phyloP scores from a whole-genome alignment of 192 early-diverging fungal species.

The Obelidium mucronatum region DNA sequence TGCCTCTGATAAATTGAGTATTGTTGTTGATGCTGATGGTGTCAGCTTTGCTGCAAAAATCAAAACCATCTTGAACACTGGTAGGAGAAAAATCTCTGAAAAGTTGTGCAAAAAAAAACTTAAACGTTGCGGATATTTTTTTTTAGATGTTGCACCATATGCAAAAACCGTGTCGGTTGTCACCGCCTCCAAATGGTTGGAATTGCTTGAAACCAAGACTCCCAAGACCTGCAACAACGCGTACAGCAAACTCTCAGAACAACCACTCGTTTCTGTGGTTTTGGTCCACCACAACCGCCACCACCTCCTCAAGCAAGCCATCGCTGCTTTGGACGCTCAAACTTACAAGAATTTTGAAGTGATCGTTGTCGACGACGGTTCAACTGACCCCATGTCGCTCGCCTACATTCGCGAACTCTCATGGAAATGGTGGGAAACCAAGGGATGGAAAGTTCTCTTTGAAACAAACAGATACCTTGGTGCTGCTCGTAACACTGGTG shows the following conservation, averaged over 20 bases:
- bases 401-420: slow-evolving; percentile 44
- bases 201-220: neutral
- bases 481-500: slow-evolving; percentile 51
- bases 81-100: too few relatives aligned
- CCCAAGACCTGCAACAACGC: slow-evolving; percentile 8
- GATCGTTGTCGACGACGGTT: slow-evolving; percentile 52
- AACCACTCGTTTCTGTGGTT: slow-evolving; percentile 49
- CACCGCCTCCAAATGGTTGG: slow-evolving; percentile 21
- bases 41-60: slow-evolving; percentile 20
- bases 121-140: too few relatives aligned
- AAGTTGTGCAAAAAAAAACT: too few relatives aligned
- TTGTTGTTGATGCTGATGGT: slow-evolving; percentile 18
- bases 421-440: slow-evolving; percentile 49
- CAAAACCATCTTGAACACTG: slow-evolving; percentile 3
- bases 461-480: slow-evolving; percentile 54
- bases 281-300: slow-evolving; percentile 51
- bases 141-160: neutral
- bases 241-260: slow-evolving; percentile 29
- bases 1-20: slow-evolving; percentile 15
- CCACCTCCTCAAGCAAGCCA: slow-evolving; percentile 48
- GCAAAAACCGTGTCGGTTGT: neutral
- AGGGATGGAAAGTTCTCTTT: slow-evolving; percentile 48
- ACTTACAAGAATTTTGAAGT: slow-evolving; percentile 52
- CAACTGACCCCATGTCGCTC: slow-evolving; percentile 39
- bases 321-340: slow-evolving; percentile 42